Percentiles rank a stretch among this genome's conserved stretches.
Conservation (phyloP, 495 filamentous ascomycete genomes). For the Immersiella caudata region DNA sequence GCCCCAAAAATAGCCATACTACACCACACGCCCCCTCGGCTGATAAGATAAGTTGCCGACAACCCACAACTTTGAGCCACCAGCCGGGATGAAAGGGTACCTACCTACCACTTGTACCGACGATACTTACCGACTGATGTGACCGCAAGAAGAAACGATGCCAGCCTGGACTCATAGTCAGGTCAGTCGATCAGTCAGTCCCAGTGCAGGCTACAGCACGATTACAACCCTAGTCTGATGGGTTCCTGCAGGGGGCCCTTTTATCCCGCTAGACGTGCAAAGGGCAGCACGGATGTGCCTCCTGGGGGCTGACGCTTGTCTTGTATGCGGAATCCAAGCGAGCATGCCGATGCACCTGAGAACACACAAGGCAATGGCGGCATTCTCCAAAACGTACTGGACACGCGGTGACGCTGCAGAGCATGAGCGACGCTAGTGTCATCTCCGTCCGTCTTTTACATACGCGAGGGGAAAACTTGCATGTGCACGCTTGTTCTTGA, state of each 20-base stretch:
- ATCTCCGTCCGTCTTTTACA: neutral
- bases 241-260: neutral
- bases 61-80: neutral
- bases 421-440: constrained; percentile 4
- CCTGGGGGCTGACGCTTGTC: neutral
- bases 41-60: constrained; percentile 37
- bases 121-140: neutral
- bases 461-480: constrained; percentile 6
- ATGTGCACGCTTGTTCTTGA: neutral
- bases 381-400: constrained; percentile 2
- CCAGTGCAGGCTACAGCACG: neutral
- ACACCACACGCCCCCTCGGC: neutral
- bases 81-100: neutral
- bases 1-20: constrained; percentile 25
- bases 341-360: neutral
- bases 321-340: constrained; percentile 4
- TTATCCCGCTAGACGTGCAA: neutral
- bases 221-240: neutral
- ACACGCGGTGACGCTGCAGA: constrained; percentile 9
- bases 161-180: neutral
- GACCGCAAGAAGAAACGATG: neutral
- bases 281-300: neutral
- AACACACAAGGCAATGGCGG: neutral
- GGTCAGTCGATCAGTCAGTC: no score
- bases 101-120: neutral